A percentile compares a stretch with the other conserved stretches of the same genome.
These are phyloP conservation scores for Schwanniomyces occidentalis DNA, from an alignment of 805 yeast species.

Conservation along the genomic window DNA sequence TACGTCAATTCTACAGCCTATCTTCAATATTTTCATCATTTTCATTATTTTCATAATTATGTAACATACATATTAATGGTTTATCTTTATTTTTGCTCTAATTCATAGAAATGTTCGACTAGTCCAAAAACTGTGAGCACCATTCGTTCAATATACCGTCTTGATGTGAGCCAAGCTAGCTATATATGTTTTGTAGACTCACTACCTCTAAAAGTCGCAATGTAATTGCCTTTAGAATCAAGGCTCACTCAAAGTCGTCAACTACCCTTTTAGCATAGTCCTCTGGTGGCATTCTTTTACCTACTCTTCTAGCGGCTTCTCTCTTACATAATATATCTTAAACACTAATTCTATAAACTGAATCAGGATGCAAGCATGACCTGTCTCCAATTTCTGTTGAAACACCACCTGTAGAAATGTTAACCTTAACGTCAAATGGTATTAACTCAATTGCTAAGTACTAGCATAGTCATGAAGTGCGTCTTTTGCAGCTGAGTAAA, in stretches of 20 bases:
- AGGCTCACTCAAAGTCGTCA: conserved; percentile 1
- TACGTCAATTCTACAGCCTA: too few species aligned
- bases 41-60: too few species aligned
- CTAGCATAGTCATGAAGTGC: conserved; percentile 18
- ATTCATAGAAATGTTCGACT: too few species aligned
- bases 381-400: conserved; percentile 13
- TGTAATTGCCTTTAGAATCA: too few species aligned
- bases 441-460: conserved; percentile 14
- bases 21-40: too few species aligned
- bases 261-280: conserved; percentile 9
- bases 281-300: conserved; percentile 3
- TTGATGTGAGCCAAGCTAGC: too few species aligned
- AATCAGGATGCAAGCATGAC: background rate
- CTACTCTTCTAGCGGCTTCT: background rate
- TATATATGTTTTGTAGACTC: too few species aligned
- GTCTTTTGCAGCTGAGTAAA: conserved; percentile 37
- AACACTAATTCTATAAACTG: conserved; percentile 2
- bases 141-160: too few species aligned
- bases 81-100: too few species aligned
- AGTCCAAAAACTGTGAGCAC: too few species aligned
- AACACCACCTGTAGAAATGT: conserved; percentile 20
- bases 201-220: too few species aligned
- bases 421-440: conserved; percentile 20
- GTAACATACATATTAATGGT: too few species aligned
- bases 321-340: conserved; percentile 6